Conservation (phyloP, 805 yeast species). For the Saccharomycopsis fermentans region DNA sequence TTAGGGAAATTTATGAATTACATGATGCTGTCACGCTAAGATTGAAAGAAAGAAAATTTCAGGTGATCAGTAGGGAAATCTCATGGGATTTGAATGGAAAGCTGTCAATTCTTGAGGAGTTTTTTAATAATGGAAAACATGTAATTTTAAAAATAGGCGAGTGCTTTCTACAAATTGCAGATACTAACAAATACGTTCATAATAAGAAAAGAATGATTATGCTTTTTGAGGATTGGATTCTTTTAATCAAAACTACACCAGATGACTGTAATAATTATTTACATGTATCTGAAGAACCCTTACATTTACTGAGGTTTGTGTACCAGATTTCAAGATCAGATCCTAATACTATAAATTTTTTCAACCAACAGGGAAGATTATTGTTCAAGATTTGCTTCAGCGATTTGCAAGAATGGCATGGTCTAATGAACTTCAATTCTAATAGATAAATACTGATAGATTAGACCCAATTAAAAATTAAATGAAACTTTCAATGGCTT, state of each 20-base stretch:
- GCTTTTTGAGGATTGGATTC: constrained; percentile 16
- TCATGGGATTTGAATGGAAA: neutral
- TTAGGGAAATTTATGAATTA: constrained; percentile 1
- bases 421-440: neutral
- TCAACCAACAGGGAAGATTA: constrained; percentile 13
- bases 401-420: constrained; percentile 2
- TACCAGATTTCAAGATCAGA: constrained; percentile 17
- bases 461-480: neutral
- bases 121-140: constrained; percentile 4
- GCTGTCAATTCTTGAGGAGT: constrained; percentile 5
- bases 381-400: constrained; percentile 15
- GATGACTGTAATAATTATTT: constrained; percentile 10
- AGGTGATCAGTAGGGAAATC: constrained; percentile 14
- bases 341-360: constrained; percentile 17
- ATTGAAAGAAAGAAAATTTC: constrained; percentile 8
- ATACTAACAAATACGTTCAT: constrained; percentile 6
- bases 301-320: constrained; percentile 5
- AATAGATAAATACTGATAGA: neutral
- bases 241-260: constrained; percentile 8
- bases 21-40: constrained; percentile 8
- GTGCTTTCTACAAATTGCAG: neutral
- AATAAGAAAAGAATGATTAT: constrained; percentile 17
- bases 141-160: neutral
- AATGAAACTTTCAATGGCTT: neutral
- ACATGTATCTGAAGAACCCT: constrained; percentile 16